Conservation (phyloP, 352 stramenopile genomes). For the Globisporangium irregulare region DNA sequence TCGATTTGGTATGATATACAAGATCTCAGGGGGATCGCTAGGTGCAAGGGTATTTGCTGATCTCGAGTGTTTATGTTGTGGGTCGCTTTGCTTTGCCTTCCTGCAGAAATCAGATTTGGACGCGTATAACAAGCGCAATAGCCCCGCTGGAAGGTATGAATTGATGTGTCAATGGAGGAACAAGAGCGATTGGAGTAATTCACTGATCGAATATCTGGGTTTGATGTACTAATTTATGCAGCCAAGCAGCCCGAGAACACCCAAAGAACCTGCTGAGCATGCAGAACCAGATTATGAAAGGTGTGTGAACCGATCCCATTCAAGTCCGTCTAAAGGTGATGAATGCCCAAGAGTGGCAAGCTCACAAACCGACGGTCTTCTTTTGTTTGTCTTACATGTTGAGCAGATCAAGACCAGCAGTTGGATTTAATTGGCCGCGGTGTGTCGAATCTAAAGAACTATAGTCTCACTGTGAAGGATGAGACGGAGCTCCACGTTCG, state of each 20-base stretch:
- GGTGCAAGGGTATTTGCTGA: not conserved
- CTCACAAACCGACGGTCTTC: not conserved
- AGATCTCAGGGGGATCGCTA: not conserved
- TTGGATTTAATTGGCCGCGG: constrained; percentile 79
- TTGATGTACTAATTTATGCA: not conserved
- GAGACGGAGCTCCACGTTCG: constrained; percentile 89
- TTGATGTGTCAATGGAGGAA: not conserved
- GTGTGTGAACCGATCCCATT: constrained; percentile 14
- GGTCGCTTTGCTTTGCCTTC: not conserved
- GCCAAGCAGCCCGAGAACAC: constrained; percentile 32
- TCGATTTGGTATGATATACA: constrained; percentile 44
- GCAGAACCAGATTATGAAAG: constrained; percentile 90
- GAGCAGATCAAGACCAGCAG: constrained; percentile 83
- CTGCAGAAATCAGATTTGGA: constrained; percentile 69
- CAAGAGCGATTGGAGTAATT: not conserved
- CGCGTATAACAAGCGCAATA: constrained; percentile 65
- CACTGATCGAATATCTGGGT: not conserved
- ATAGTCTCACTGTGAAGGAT: constrained; percentile 85
- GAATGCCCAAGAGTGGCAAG: not conserved
- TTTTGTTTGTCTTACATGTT: not conserved
- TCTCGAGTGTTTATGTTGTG: not conserved
- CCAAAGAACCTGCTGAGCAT: constrained; percentile 65
- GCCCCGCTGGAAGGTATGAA: constrained; percentile 1
- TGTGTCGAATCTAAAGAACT: constrained; percentile 83
- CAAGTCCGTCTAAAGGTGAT: too few species aligned